Conservation (phyloP, 1,284 basidiomycete genomes). For the Cutaneotrichosporon spelunceum region DNA sequence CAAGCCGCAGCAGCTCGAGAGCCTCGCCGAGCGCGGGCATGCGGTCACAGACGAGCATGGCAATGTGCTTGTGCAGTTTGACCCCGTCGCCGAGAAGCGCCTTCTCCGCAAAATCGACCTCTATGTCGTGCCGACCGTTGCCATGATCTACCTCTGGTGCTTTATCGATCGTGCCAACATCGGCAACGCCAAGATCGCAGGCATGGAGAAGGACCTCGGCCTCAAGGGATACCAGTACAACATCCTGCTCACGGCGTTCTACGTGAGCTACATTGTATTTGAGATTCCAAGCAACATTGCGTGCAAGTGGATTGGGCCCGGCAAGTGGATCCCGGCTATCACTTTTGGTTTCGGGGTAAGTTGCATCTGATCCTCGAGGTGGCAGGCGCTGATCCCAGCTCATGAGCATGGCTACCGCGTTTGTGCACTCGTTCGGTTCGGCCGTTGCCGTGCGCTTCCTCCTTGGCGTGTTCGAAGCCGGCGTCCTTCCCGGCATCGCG, state of each 20-base stretch:
- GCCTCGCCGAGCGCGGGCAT: conserved; percentile 16
- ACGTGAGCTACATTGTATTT: conserved; percentile 29
- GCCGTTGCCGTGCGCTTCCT: conserved; percentile 27
- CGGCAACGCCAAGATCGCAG: conserved; percentile 27
- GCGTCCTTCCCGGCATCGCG: conserved; percentile 37
- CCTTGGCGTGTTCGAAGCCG: conserved; percentile 40
- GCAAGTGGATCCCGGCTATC: conserved; percentile 29
- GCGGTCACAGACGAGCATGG: conserved; percentile 17
- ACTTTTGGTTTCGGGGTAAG: conserved; percentile 27
- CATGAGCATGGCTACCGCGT: conserved; percentile 33
- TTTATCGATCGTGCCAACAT: conserved; percentile 28
- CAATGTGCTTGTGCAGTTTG: conserved; percentile 18
- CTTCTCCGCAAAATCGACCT: conserved; percentile 30
- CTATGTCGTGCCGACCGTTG: conserved; percentile 23
- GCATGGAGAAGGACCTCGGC: conserved; percentile 22
- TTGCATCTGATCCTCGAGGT: background rate
- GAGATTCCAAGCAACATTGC: conserved; percentile 28
- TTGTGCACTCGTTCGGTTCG: conserved; percentile 26
- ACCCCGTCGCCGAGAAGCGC: conserved; percentile 22
- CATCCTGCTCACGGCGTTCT: conserved; percentile 25
- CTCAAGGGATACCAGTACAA: conserved; percentile 29
- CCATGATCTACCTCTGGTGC: conserved; percentile 24
- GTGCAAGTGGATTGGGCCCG: conserved; percentile 25
- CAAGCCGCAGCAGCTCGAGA: background rate
- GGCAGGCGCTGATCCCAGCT: conserved; percentile 17